Evolutionary conservation across 768 basidiomycete genomes (phyloP), one percentile per base, ranked within the genome.

Genomic region (Mycena indigotica): DNA sequence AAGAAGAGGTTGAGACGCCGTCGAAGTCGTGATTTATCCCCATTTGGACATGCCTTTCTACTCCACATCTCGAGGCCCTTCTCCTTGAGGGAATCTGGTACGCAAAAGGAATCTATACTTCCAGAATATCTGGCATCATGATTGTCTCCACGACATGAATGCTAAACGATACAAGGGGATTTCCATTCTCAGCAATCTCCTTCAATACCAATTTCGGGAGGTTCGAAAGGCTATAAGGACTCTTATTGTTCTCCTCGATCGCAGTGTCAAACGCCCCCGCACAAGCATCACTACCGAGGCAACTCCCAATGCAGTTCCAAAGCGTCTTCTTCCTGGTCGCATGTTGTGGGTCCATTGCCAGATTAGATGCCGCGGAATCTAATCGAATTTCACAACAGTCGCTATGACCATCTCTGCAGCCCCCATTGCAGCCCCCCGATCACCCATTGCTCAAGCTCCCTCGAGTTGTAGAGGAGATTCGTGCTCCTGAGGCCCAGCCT

Each of bases 341-440:
- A 52, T 59, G 61, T 57, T 28, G 61, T 59, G 28, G 19, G 61
- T 58, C 19, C 28, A 25, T 23, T 28, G 39, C 17, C 16, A 41
- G n/a, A 4, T 6, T 26, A 19, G 3, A n/a, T 23, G 13, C 12
- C 25, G 13, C n/a, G 17, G 19, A 28, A 26, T 48, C 57, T 63
- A 49, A 62, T 23, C n/a, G n/a, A n/a, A n/a, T 41, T 38, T 23
- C 29, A 25, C 40, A 13, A 4, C 25, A 63, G 61, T 63, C 48
- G 61, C 55, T 12, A 12, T 59, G 54, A 59, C 55, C 48, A 55
- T 56, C 41, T 56, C 57, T n/a, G 61, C 61, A 26, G 61, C 55
- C 28, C 61, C 61, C 6, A 52, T 59, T 17, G 57, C 52, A 28
- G 61, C 56, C 24, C n/a, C 24, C 25, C 23, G 25, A 48, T 13